Percentiles rank a stretch among this genome's conserved stretches.
These are phyloP conservation scores for Trichoderma arundinaceum DNA, from an alignment of 2,329 filamentous ascomycete species.

Conservation along the genomic window DNA sequence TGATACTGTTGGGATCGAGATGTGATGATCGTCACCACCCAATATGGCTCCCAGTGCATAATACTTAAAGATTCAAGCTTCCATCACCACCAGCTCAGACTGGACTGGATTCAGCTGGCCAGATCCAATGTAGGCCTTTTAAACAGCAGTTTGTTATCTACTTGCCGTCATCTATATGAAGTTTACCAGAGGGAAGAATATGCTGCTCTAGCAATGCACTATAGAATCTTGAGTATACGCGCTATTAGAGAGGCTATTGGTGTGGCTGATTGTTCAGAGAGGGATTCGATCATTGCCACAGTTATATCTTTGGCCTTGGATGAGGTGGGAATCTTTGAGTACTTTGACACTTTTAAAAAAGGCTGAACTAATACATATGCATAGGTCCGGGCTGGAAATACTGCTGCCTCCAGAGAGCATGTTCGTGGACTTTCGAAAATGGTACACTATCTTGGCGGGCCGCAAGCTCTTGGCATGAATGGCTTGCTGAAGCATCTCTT, in stretches of 20 bases:
- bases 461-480: not conserved
- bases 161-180: not conserved
- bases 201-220: not conserved
- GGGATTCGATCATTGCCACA: not conserved
- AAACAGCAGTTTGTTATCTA: not conserved
- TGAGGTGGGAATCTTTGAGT: no score
- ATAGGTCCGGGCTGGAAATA: conserved; percentile 5
- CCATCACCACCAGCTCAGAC: not conserved
- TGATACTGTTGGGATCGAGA: not conserved
- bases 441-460: not conserved
- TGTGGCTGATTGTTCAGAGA: not conserved
- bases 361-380: no score
- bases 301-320: conserved; percentile 2
- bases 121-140: not conserved
- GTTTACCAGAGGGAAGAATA: not conserved
- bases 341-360: no score
- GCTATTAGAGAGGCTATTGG: conserved; percentile 1
- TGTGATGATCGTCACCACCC: not conserved
- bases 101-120: conserved; percentile 12
- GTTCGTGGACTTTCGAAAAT: conserved; percentile 19
- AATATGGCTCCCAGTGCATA: conserved; percentile 10
- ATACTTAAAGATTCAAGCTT: conserved; percentile 12
- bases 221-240: not conserved
- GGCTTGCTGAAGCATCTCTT: conserved; percentile 2
- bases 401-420: conserved; percentile 6